Base-by-base conservation (phyloP, 2,329 filamentous ascomycete genomes). In the Elsinoe perseae region DNA sequence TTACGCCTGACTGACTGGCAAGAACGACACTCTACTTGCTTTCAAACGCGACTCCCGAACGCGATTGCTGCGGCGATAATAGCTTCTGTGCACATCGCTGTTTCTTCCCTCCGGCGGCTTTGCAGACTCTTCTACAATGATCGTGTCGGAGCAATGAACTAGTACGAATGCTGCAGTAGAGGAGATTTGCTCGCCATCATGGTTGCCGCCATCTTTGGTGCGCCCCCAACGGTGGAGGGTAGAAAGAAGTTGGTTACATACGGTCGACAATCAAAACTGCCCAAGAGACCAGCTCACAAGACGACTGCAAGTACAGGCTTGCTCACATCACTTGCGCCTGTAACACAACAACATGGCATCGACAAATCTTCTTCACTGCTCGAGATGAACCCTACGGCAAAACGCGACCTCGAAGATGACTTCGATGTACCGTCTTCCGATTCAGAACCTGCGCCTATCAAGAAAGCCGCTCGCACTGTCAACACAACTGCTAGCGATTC, bases 381-480 rank as follows among this genome's bases (percentile, higher is more conserved):
- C 28, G 21, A 40, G 3, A 4, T 20, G 2, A 25, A n/a, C 18
- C 20, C 54, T 20, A 48, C 9, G 16, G 7, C 30, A 8, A 20
- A 20, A 36, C 30, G 25, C 25, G 42, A 32, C 4, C 42, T 20
- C 36, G 59, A 14, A 25, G 67, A 69, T 34, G 62, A 72, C 16
- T 77, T 75, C 61, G 74, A 77, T 59, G 68, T 76, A 18, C 73
- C 74, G 3, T 70, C 64, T 4, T 66, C 68, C 2, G 66, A 68
- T 21, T 68, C 70, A 5, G 68, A 69, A 3, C 56, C 23, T 14
- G 10, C n/a, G 36, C 48, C 25, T 32, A 34, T 16, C 7, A 32
- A 46, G 12, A 54, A n/a, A 16, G 7, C 5, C 8, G 4, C 32
- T 20, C 16, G 16, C 23, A 6, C 21, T 3, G 5, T 18, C 2